Base-by-base conservation (phyloP, 148 eudicot genomes). In the Fallopia convolvulus region DNA sequence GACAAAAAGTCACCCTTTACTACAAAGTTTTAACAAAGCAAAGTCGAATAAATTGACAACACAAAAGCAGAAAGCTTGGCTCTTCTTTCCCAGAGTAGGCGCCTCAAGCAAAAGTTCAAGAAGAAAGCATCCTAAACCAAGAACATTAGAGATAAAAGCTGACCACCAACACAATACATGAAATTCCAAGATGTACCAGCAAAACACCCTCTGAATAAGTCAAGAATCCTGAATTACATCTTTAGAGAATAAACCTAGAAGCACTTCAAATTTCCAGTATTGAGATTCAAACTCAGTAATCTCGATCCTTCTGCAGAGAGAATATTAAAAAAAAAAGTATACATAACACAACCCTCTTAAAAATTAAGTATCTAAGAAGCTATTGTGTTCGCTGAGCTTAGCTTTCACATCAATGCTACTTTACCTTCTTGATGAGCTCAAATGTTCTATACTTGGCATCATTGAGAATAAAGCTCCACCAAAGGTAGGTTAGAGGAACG, bases 391-490 rank as follows among this genome's bases (percentile, higher is more conserved):
- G 68, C 21, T 15, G 68, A 61, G 68, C 33, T 61, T 61, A 61
- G 26, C 6, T 68, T 33, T 8, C 17, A 42, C n/a, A 42, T 39
- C 14, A 30, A 33, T 48, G 79, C 85, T 87, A 91, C 75, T 90
- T 92, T 20, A 83, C 84, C 89, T 93, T 93, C 88, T 85, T 92
- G 52, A 77, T 21, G 49, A 86, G 87, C 70, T 76, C 80, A 58
- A 81, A 74, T 41, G 97, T 94, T 68, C 80, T 80, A 76, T 79
- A 87, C 77, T 87, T 78, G 0, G 97, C 96, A 80, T 94, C 98
- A 72, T 92, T 95, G 79, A 76, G 85, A 80, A 94, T 89, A 82
- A 94, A 94, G 79, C 92, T 90, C 98, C 98, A 94, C 98, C 97
- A 94, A 4, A 90, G 10, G 79, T 83, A 87, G 32, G 98, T 89